Conservation (phyloP, 148 eudicot genomes). For the Drosera capensis region DNA sequence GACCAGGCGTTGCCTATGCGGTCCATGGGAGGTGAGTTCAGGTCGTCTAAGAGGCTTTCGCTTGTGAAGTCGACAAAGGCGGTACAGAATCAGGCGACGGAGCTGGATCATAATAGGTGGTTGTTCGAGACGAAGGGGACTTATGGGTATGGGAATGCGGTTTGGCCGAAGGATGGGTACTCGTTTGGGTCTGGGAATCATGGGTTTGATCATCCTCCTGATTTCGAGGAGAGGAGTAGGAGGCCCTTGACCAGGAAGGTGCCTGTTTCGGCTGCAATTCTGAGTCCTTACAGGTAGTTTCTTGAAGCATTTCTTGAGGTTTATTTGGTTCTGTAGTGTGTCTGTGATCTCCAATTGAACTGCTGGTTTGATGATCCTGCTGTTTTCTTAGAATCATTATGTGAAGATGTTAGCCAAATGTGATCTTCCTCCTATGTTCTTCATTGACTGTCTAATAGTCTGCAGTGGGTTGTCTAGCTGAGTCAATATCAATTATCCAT, state of each 20-base stretch:
- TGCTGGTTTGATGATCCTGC: not conserved
- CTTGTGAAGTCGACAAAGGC: slow-evolving; percentile 77
- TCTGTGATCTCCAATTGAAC: not conserved
- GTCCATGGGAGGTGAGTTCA: slow-evolving; percentile 20
- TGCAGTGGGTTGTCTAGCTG: too few species aligned
- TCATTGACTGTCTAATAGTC: too few species aligned
- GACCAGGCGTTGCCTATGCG: slow-evolving; percentile 62
- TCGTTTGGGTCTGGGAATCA: not conserved
- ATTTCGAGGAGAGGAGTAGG: not conserved
- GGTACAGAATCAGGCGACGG: not conserved
- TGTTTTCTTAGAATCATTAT: not conserved
- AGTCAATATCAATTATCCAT: too few species aligned
- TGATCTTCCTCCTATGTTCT: too few species aligned
- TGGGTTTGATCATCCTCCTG: not conserved
- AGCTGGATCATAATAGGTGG: slow-evolving; percentile 1
- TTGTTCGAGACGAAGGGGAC: slow-evolving; percentile 1
- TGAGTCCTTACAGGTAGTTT: not conserved
- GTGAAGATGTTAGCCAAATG: too few species aligned
- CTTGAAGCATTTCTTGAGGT: not conserved
- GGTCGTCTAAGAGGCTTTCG: slow-evolving; percentile 60
- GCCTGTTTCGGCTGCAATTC: not conserved
- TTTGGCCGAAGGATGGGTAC: not conserved
- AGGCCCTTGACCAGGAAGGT: not conserved
- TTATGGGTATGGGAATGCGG: not conserved
- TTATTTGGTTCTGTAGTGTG: not conserved